Base-by-base conservation (phyloP, 2,329 filamentous ascomycete genomes). In the Exophiala viscosa region DNA sequence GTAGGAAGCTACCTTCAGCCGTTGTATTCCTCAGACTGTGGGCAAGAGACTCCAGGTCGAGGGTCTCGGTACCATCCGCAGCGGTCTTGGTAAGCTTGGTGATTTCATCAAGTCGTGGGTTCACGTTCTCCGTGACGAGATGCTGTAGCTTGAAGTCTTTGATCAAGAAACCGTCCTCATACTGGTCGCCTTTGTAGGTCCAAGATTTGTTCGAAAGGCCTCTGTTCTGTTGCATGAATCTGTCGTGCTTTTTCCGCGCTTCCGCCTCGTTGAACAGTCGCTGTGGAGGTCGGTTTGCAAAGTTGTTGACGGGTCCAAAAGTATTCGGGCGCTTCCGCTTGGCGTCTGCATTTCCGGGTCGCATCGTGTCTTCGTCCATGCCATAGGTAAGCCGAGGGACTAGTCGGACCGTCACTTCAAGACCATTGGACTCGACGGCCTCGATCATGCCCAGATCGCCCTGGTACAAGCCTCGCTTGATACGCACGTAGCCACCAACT, bases 381-480 rank as follows among this genome's bases (percentile, higher is more conserved):
- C 91, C 91, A 63, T 99, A 99, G 68, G 96, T 91, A 9, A 99
- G 76, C 59, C 93, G 84, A 38, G 93, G 93, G 48, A 99, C 91
- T 61, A 95, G 84, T 54, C 88, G 84, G 34, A 99, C 86, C 3
- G 85, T 85, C 23, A 93, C 89, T 64, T 95, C 90, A 1, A 96
- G 78, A 5, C 92, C 93, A 63, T 96, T 97, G 58, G 90, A 87
- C 48, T 95, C 93, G 8, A 97, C 89, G 63, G 95, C 90, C 32
- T 95, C 79, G 34, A 99, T 87, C 69, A 96, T 90, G 4, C 90
- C 93, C 62, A 99, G 76, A 76, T 99, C 93, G 15, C 88, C 88
- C 36, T 83, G 82, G 70, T 99, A 95, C 67, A 91, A 87, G 40
- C 85, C 80, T 48, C 88, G 83, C 67, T 84, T 86, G 59, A 97